phyloP scores from a whole-genome alignment of 78 protist species.

The Polysphondylium violaceum region DNA sequence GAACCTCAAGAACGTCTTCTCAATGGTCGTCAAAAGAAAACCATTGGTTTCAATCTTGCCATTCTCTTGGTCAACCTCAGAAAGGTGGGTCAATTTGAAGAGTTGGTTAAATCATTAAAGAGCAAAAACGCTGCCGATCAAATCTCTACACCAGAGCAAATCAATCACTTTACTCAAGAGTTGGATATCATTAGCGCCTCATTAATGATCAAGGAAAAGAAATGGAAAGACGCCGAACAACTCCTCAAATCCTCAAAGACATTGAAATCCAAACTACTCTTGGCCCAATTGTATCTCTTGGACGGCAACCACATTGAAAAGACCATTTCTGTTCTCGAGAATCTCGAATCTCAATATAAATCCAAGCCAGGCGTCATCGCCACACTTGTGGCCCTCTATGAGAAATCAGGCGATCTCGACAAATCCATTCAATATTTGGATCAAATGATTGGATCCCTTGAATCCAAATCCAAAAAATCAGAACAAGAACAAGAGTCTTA shows the following conservation, averaged over 20 bases:
- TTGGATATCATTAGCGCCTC: conserved; percentile 18
- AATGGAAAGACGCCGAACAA: conserved; percentile 60
- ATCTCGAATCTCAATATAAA: conserved; percentile 7
- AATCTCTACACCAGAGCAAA: not conserved
- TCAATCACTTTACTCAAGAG: conserved; percentile 31
- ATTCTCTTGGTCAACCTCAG: conserved; percentile 21
- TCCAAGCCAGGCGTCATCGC: conserved; percentile 56
- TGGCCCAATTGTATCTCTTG: conserved; percentile 46
- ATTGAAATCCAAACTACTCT: conserved; percentile 1
- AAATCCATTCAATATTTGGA: conserved; percentile 36
- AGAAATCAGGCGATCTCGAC: conserved; percentile 52
- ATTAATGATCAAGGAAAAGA: conserved; percentile 46
- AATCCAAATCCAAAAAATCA: conserved; percentile 12
- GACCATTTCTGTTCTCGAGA: conserved; percentile 26
- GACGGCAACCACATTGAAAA: conserved; percentile 16
- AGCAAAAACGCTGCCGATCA: not conserved
- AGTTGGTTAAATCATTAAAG: conserved; percentile 26
- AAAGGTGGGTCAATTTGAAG: conserved; percentile 61
- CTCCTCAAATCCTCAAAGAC: not conserved
- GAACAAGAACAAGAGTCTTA: conserved; percentile 47
- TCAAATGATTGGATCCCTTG: not conserved
- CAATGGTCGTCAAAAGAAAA: conserved; percentile 29
- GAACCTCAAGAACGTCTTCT: conserved; percentile 12
- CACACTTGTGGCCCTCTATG: conserved; percentile 54
- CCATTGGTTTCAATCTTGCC: conserved; percentile 16